Conservation (phyloP, 148 eudicot genomes). For the Hydrangea macrophylla region DNA sequence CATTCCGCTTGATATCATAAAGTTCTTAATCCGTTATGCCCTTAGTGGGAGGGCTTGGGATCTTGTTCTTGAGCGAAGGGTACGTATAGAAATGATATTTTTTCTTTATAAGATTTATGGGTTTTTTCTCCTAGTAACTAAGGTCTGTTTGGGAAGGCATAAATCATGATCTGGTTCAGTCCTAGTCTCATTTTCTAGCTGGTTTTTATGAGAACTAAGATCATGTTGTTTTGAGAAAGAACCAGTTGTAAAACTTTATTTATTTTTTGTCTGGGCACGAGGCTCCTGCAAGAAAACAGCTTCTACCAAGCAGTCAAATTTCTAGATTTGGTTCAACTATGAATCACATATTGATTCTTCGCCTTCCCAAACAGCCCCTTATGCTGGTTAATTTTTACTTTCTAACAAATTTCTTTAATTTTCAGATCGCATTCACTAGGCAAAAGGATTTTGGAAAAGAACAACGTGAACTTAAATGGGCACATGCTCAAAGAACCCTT, state of each 20-base stretch:
- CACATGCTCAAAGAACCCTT: slow-evolving; percentile 92
- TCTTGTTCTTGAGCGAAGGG: slow-evolving; percentile 94
- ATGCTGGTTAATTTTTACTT: not conserved
- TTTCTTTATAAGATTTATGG: too few relatives aligned
- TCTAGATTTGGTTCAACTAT: too few relatives aligned
- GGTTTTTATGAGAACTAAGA: too few relatives aligned
- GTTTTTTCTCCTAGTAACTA: too few relatives aligned
- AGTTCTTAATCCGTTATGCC: slow-evolving; percentile 79
- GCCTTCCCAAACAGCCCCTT: not conserved
- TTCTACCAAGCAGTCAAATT: too few relatives aligned
- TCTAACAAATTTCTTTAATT: slow-evolving; percentile 8
- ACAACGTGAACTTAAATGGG: slow-evolving; percentile 91
- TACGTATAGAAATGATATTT: slow-evolving; percentile 21
- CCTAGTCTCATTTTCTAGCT: too few relatives aligned
- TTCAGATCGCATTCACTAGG: slow-evolving; percentile 86
- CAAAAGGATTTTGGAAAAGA: slow-evolving; percentile 93
- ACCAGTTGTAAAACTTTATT: too few relatives aligned
- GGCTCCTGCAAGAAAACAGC: too few relatives aligned
- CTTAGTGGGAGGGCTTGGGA: slow-evolving; percentile 98
- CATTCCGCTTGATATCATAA: slow-evolving; percentile 85
- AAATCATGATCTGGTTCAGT: too few relatives aligned
- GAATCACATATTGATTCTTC: not conserved
- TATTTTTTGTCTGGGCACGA: too few relatives aligned
- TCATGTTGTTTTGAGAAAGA: not conserved
- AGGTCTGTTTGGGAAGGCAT: too few relatives aligned